Conservation (phyloP, 106 monocot species). For the Triglochin maritima region DNA sequence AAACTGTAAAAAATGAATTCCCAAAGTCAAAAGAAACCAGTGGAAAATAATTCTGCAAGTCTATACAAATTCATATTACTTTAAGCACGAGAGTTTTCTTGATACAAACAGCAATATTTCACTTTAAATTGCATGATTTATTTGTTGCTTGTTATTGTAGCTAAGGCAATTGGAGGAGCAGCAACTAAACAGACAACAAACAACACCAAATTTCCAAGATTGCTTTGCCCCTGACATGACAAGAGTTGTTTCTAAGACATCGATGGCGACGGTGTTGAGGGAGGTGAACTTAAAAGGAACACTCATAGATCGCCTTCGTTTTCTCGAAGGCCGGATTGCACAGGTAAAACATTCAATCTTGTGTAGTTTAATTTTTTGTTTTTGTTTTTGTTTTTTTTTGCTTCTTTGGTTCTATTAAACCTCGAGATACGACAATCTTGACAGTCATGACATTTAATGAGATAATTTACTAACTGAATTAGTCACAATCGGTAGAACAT, state of each 20-base stretch:
- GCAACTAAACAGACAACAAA: constrained; percentile 26
- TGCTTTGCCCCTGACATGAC: constrained; percentile 24
- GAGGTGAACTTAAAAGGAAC: constrained; percentile 33
- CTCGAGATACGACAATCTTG: not conserved
- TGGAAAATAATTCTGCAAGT: no score
- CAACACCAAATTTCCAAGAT: constrained; percentile 2
- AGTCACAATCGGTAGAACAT: no score
- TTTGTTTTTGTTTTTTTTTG: no score
- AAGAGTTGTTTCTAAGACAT: not conserved
- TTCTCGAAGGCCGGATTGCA: constrained; percentile 49
- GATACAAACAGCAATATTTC: no score
- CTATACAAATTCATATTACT: no score
- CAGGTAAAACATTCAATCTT: constrained; percentile 15
- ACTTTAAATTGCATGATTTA: not conserved
- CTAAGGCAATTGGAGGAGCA: constrained; percentile 63
- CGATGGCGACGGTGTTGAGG: constrained; percentile 23
- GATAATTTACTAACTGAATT: no score
- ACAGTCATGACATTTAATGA: no score
- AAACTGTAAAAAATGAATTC: no score
- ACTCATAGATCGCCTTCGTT: constrained; percentile 46
- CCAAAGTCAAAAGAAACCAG: no score
- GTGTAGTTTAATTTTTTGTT: no score
- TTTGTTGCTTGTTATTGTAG: constrained; percentile 25
- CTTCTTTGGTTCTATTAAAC: not conserved
- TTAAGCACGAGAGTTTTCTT: no score